Percentiles rank a stretch among this genome's conserved stretches.
These are phyloP conservation scores for Pyrenophora teres DNA, from an alignment of 2,329 filamentous ascomycete species.

Conservation along the genomic window DNA sequence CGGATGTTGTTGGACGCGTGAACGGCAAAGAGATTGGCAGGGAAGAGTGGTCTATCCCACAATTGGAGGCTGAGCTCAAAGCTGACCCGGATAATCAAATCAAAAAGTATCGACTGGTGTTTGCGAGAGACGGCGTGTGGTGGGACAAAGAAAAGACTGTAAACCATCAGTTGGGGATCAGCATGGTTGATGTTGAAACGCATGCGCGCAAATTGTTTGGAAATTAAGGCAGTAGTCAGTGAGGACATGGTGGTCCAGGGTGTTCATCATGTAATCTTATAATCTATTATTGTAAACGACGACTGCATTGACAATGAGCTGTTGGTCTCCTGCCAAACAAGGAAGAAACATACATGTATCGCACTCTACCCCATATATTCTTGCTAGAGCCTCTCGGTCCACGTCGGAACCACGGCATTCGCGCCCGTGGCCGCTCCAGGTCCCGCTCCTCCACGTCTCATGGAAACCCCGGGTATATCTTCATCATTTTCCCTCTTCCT, in stretches of 20 bases:
- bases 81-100: slow-evolving; percentile 56
- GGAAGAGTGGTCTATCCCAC: slow-evolving; percentile 56
- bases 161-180: slow-evolving; percentile 57
- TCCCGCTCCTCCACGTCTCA: slow-evolving; percentile 14
- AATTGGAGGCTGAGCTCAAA: slow-evolving; percentile 54
- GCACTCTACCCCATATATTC: neutral
- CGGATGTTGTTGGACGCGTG: slow-evolving; percentile 57
- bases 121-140: slow-evolving; percentile 63
- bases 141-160: slow-evolving; percentile 62
- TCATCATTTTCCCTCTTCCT: slow-evolving; percentile 15
- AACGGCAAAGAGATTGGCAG: slow-evolving; percentile 52
- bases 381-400: slow-evolving; percentile 10
- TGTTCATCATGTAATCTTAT: neutral
- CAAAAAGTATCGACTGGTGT: slow-evolving; percentile 65
- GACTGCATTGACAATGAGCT: slow-evolving; percentile 20
- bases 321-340: neutral
- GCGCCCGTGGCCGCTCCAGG: slow-evolving; percentile 27
- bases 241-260: neutral
- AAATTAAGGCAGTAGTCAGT: neutral
- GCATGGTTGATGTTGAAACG: slow-evolving; percentile 50
- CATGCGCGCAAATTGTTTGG: slow-evolving; percentile 35
- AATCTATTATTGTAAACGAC: neutral
- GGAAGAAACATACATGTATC: neutral
- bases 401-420: slow-evolving; percentile 21
- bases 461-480: slow-evolving; percentile 22